phyloP scores from a whole-genome alignment of 257 asterid species.

The Lavandula angustifolia region DNA sequence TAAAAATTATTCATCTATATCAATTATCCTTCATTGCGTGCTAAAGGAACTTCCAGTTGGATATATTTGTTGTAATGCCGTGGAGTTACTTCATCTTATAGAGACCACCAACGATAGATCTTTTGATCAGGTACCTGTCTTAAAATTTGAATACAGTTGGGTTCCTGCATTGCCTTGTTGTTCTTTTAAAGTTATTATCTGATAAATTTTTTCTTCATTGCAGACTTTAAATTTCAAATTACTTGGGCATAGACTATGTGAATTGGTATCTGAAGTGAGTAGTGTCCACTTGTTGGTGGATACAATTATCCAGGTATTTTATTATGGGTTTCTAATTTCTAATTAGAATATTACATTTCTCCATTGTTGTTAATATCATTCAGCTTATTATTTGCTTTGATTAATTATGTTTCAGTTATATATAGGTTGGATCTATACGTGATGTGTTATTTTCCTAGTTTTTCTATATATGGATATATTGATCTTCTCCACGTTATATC shows the following conservation, averaged over 20 bases:
- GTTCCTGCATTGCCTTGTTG: slow-evolving; percentile 30
- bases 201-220: slow-evolving; percentile 47
- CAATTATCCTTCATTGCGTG: slow-evolving; percentile 70
- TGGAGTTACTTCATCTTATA: slow-evolving; percentile 68
- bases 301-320: slow-evolving; percentile 69
- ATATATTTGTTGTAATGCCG: slow-evolving; percentile 52
- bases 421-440: slow-evolving; percentile 4
- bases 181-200: slow-evolving; percentile 31
- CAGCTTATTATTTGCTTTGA: slow-evolving; percentile 18
- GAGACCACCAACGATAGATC: slow-evolving; percentile 59
- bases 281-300: slow-evolving; percentile 51
- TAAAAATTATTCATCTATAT: slow-evolving; percentile 52
- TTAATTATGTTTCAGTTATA: background rate
- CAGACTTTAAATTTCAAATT: slow-evolving; percentile 86
- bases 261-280: slow-evolving; percentile 59
- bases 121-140: slow-evolving; percentile 63
- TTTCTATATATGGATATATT: background rate
- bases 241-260: slow-evolving; percentile 83
- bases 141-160: slow-evolving; percentile 20
- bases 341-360: background rate
- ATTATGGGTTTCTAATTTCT: slow-evolving; percentile 1
- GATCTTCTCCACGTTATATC: background rate
- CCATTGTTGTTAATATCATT: slow-evolving; percentile 10
- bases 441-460: slow-evolving; percentile 10
- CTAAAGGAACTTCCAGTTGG: slow-evolving; percentile 75